Base-by-base conservation (phyloP, 257 asterid species). In the Echites panduratus region DNA sequence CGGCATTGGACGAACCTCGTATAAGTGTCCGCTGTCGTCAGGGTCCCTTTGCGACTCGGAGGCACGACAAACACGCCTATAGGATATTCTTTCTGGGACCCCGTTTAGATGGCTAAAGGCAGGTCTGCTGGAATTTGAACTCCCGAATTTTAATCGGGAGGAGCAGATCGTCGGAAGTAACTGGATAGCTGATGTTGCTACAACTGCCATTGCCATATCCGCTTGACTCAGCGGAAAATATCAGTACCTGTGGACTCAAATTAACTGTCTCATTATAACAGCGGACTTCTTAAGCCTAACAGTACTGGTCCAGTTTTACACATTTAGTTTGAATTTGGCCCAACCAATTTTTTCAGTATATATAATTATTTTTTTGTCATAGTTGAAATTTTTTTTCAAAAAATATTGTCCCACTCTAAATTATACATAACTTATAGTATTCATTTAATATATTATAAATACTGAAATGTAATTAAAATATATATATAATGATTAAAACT, bases 1-100 rank as follows among this genome's bases (percentile, higher is more conserved):
- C 40, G 35, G 47, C 22, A 10, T 17, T 26, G 52, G 44, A 50
- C 66, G 29, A 53, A 83, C 86, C 86, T 83, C 78, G 47, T 82
- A 68, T 20, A 80, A 64, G 22, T 56, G 70, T 16, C 79, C 61
- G 67, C 70, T 7, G 59, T 70, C 58, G 16, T 65, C 49, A 40
- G 73, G 57, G 54, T 59, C 82, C 52, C 35, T 29, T 70, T 68
- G 66, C 47, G 83, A 70, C 68, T 73, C 59, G 54, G 78, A 58
- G 24, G 84, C 73, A 74, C 76, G 77, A 64, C n/a, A 6, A 48
- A 66, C 38, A 35, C n/a, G 75, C n/a, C 16, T 59, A 53, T 29
- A 49, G n/a, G 71, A 32, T 41, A n/a, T 14, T 68, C 54, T 24
- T 20, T 44, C 17, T 16, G 40, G 9, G 58, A 12, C 24, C 20